A percentile compares a stretch with the other conserved stretches of the same genome.
phyloP scores from a whole-genome alignment of 495 filamentous ascomycete genomes.

The Penicillium antarcticum region DNA sequence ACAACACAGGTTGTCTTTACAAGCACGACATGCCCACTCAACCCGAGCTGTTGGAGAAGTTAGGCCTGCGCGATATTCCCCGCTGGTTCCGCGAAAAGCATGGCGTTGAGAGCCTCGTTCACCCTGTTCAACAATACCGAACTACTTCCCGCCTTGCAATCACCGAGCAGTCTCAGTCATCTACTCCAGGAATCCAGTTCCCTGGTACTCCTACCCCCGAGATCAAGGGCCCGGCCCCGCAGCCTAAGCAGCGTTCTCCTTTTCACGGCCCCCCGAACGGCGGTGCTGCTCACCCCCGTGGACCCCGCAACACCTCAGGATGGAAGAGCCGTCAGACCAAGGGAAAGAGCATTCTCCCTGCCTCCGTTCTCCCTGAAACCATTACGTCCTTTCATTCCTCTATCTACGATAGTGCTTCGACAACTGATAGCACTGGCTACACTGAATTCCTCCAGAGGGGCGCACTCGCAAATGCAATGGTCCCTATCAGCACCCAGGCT shows the following conservation, averaged over 20 bases:
- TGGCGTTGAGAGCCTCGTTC: conserved; percentile 28
- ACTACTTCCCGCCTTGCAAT: background rate
- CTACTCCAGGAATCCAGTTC: conserved; percentile 16
- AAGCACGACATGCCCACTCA: conserved; percentile 83
- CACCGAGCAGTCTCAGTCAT: conserved; percentile 9
- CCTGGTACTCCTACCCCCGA: background rate
- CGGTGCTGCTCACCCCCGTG: background rate
- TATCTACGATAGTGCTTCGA: no score
- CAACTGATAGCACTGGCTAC: no score
- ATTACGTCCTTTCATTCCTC: no score
- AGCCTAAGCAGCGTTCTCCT: background rate
- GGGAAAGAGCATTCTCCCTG: no score
- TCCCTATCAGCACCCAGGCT: no score
- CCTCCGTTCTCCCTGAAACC: no score
- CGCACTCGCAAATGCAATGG: no score
- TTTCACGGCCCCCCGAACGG: background rate
- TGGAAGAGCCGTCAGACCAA: no score
- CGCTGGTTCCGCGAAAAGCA: conserved; percentile 54
- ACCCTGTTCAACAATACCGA: conserved; percentile 10
- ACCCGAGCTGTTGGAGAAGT: conserved; percentile 49
- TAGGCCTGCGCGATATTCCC: conserved; percentile 59
- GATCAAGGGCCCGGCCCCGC: background rate
- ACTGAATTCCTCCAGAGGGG: no score
- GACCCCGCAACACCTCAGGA: no score
- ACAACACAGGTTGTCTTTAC: conserved; percentile 62